Evolutionary conservation across 495 filamentous ascomycete genomes (phyloP), one percentile per base, ranked within the genome.

Genomic region (Penicillium herquei): DNA sequence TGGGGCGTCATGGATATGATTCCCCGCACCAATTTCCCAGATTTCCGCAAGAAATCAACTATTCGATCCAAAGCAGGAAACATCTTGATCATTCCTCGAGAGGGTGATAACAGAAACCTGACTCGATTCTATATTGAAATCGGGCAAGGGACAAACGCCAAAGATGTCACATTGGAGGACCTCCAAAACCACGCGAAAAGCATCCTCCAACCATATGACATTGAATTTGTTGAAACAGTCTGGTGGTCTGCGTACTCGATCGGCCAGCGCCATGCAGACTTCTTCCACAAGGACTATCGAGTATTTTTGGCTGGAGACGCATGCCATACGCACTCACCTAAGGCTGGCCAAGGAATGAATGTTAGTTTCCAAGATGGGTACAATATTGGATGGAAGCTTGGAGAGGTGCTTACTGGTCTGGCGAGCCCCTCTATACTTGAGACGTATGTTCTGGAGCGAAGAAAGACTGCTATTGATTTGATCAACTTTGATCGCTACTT

Each of bases 1-100:
- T 90, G 86, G 86, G 91, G 91, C 55, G 91, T 95, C 12, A 87
- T 94, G 84, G 91, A 96, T 56, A 78, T 90, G 55, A 81, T 87
- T 33, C 85, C 88, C 6, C 76, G 73, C 6, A 93, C 91, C 0
- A 71, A 85, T 61, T 96, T 93, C 70, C 91, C 90, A 5, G 89
- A 96, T 85, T 83, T 94, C 81, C 76, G 87, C 46, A 84, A 80
- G 66, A 78, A 83, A 51, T 84, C 84, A 54, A 93, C 88, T 1
- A 82, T 86, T 51, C 78, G 81, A 37, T 80, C 79, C 7, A 62
- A 75, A 14, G 66, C 70, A 1, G 88, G 87, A 8, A 85, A 80
- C 33, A 66, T 92, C 46, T 80, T 92, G 76, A 77, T 89, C 30
- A 87, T 92, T 33, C 88, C 88, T 1, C 80, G 88, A 16, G 87